A percentile compares a stretch with the other conserved stretches of the same genome.
phyloP scores from a whole-genome alignment of 1,139 yeast species.

The Torulaspora pretoriensis region DNA sequence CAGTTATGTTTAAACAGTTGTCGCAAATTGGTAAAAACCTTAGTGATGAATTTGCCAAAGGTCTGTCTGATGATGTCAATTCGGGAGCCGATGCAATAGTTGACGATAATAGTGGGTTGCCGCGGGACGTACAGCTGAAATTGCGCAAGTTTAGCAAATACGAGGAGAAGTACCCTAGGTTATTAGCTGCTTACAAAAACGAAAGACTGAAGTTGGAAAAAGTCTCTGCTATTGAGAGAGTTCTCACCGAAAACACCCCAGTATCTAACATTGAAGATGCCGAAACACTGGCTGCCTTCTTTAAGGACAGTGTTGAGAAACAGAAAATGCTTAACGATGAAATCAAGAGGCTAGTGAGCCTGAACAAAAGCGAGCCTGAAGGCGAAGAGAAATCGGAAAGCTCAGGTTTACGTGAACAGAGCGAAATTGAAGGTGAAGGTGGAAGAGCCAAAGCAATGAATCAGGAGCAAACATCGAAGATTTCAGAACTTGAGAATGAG shows the following conservation, averaged over 20 bases:
- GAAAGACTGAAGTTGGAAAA: constrained; percentile 69
- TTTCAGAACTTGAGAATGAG: constrained; percentile 7
- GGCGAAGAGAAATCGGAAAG: background rate
- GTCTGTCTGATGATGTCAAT: constrained; percentile 31
- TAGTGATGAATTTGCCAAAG: constrained; percentile 50
- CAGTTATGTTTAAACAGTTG: constrained; percentile 54
- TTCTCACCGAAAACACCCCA: constrained; percentile 78
- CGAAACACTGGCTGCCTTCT: constrained; percentile 62
- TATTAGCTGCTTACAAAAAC: constrained; percentile 76
- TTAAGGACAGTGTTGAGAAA: constrained; percentile 60
- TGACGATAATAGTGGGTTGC: constrained; percentile 42
- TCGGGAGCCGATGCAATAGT: constrained; percentile 20
- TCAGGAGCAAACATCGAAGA: constrained; percentile 4
- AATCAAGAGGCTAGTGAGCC: constrained; percentile 35
- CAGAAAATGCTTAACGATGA: constrained; percentile 49
- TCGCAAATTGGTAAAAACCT: constrained; percentile 63
- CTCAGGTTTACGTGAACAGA: constrained; percentile 2
- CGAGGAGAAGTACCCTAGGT: constrained; percentile 80
- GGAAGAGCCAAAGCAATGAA: too few species aligned
- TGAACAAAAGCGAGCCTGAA: constrained; percentile 13
- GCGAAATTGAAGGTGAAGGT: too few species aligned
- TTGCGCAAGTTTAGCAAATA: constrained; percentile 77
- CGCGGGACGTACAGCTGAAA: constrained; percentile 55
- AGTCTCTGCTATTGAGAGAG: constrained; percentile 62
- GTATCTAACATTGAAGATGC: constrained; percentile 64